These are phyloP conservation scores for Hymenotorrendiella dingleyae DNA, from an alignment of 2,329 filamentous ascomycete species.

Conservation along the genomic window DNA sequence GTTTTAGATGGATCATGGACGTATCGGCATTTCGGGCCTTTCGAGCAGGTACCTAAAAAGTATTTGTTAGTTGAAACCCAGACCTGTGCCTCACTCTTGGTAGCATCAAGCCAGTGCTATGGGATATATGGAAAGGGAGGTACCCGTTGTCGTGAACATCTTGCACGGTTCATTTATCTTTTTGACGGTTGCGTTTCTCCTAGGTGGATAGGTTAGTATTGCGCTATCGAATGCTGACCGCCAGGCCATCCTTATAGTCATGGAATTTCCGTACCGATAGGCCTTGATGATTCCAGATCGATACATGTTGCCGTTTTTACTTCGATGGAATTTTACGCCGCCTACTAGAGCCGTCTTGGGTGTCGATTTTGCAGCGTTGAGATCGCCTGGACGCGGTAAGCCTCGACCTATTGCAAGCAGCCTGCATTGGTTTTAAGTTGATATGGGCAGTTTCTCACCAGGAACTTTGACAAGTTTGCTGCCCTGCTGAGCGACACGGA, in stretches of 20 bases:
- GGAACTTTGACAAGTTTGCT: constrained; percentile 73
- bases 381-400: constrained; percentile 45
- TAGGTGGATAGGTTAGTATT: constrained; percentile 24
- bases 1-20: constrained; percentile 81
- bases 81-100: constrained; percentile 17
- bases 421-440: constrained; percentile 5
- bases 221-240: constrained; percentile 20
- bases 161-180: constrained; percentile 72
- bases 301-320: constrained; percentile 82
- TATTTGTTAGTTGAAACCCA: constrained; percentile 28
- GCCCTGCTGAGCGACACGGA: constrained; percentile 67
- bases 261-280: constrained; percentile 60
- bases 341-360: constrained; percentile 69
- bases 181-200: constrained; percentile 44
- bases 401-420: constrained; percentile 9
- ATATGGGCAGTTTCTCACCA: constrained; percentile 45
- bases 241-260: no score
- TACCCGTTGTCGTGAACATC: constrained; percentile 64
- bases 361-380: constrained; percentile 57
- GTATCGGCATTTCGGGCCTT: constrained; percentile 74
- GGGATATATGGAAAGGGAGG: constrained; percentile 33
- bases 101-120: constrained; percentile 13
- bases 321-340: constrained; percentile 77
- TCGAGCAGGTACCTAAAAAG: constrained; percentile 70
- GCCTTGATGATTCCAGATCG: constrained; percentile 69